Percentiles rank a stretch among this genome's conserved stretches.
phyloP scores from a whole-genome alignment of 1,284 basidiomycete genomes.

The Melanopsichium pennsylvanicum region DNA sequence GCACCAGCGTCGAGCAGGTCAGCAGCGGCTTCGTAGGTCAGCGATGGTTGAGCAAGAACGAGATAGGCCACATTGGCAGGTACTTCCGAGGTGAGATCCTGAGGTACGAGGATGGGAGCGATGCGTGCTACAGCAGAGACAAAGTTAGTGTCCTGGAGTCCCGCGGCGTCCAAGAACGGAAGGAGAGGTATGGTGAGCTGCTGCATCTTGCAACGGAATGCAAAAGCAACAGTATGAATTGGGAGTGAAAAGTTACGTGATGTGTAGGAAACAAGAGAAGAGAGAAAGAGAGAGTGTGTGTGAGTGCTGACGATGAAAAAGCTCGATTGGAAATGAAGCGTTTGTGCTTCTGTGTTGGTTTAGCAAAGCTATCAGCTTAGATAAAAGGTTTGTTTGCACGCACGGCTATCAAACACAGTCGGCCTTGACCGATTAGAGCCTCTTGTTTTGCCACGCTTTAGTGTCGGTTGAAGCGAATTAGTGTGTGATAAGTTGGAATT shows the following conservation, averaged over 20 bases:
- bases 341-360: not conserved
- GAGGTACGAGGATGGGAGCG: constrained; percentile 44
- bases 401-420: constrained; percentile 11
- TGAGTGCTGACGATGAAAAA: not conserved
- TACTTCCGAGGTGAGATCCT: constrained; percentile 25
- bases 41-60: constrained; percentile 37
- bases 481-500: not conserved
- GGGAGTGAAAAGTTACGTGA: not conserved
- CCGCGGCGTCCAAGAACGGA: constrained; percentile 44
- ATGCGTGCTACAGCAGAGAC: constrained; percentile 41
- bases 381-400: too few species aligned
- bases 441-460: too few species aligned
- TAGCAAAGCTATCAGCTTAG: constrained; percentile 8
- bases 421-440: too few species aligned
- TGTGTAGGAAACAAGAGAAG: not conserved
- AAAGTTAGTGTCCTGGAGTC: constrained; percentile 21
- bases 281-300: not conserved
- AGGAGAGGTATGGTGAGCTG: constrained; percentile 53
- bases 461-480: too few species aligned
- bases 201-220: constrained; percentile 35
- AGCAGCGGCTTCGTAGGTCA: constrained; percentile 44
- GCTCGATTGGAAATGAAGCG: not conserved
- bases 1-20: constrained; percentile 58
- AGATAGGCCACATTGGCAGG: constrained; percentile 33
- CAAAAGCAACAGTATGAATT: not conserved